These are phyloP conservation scores for Lactarius hatsudake DNA, from an alignment of 768 basidiomycete species.

Conservation along the genomic window DNA sequence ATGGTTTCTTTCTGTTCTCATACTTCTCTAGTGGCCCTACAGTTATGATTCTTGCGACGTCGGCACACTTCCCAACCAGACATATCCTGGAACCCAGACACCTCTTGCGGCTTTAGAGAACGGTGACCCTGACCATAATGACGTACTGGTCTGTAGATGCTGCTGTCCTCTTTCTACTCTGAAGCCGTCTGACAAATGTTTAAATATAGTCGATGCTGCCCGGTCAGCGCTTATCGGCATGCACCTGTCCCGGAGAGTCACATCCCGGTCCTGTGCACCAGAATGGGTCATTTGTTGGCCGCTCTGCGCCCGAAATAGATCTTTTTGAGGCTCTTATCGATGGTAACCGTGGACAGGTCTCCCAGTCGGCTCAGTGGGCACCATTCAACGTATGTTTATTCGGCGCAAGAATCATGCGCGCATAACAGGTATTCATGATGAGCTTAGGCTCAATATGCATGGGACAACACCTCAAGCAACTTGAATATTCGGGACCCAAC, in stretches of 20 bases:
- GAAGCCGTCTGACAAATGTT: not conserved
- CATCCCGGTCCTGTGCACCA: slow-evolving; percentile 83
- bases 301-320: slow-evolving; percentile 88
- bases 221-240: slow-evolving; percentile 81
- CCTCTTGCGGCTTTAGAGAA: slow-evolving; percentile 60
- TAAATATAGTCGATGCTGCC: slow-evolving; percentile 57
- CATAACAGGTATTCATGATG: not conserved
- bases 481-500: slow-evolving; percentile 54
- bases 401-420: not conserved
- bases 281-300: slow-evolving; percentile 74
- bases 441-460: slow-evolving; percentile 69
- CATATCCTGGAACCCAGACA: slow-evolving; percentile 61
- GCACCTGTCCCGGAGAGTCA: slow-evolving; percentile 81
- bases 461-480: slow-evolving; percentile 61
- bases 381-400: slow-evolving; percentile 36
- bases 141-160: slow-evolving; percentile 50
- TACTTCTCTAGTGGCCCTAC: slow-evolving; percentile 64
- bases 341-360: slow-evolving; percentile 55
- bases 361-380: slow-evolving; percentile 83
- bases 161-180: slow-evolving; percentile 53
- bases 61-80: slow-evolving; percentile 58
- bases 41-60: slow-evolving; percentile 82
- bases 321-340: slow-evolving; percentile 79
- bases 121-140: slow-evolving; percentile 49
- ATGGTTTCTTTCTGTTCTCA: slow-evolving; percentile 9